A percentile compares a stretch with the other conserved stretches of the same genome.
Evolutionary conservation across 2,329 filamentous ascomycete species (phyloP).

Genomic region (Penicillium sclerotigenum): DNA sequence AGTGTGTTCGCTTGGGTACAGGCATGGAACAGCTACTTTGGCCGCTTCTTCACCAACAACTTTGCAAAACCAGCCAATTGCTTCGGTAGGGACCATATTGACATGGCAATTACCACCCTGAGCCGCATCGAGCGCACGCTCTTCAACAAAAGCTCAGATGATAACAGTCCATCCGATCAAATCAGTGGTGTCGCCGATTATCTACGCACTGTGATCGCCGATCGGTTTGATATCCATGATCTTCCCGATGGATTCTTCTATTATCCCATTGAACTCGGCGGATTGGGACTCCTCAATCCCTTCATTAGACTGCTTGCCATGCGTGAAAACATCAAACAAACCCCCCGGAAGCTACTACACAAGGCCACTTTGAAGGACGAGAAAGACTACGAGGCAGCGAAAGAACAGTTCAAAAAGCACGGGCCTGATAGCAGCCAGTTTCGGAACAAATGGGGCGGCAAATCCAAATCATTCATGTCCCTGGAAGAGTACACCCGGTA

Average conservation of each 20-base stretch:
- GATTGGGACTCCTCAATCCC: conserved; percentile 50
- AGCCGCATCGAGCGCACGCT: conserved; percentile 52
- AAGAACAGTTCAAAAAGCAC: conserved; percentile 32
- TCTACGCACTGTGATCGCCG: conserved; percentile 51
- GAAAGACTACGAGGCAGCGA: conserved; percentile 51
- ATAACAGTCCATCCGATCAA: background rate
- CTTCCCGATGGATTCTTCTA: conserved; percentile 54
- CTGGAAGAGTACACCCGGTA: conserved; percentile 41
- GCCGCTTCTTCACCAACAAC: conserved; percentile 57
- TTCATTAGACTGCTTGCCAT: conserved; percentile 50
- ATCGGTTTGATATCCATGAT: conserved; percentile 51
- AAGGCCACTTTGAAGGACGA: conserved; percentile 46
- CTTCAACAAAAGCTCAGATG: conserved; percentile 39
- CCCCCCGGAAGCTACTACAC: conserved; percentile 34
- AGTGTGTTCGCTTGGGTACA: conserved; percentile 59
- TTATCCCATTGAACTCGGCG: conserved; percentile 52
- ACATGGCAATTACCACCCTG: conserved; percentile 54
- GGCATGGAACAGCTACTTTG: conserved; percentile 59
- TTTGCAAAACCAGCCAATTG: conserved; percentile 56
- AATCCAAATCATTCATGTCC: conserved; percentile 33
- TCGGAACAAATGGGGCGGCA: conserved; percentile 4
- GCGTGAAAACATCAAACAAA: conserved; percentile 42
- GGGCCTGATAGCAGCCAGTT: conserved; percentile 17
- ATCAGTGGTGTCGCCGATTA: conserved; percentile 53
- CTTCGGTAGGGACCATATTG: conserved; percentile 55